Percentiles rank a stretch among this genome's conserved stretches.
phyloP scores from a whole-genome alignment of 2,329 filamentous ascomycete species.

The Monilinia laxa region DNA sequence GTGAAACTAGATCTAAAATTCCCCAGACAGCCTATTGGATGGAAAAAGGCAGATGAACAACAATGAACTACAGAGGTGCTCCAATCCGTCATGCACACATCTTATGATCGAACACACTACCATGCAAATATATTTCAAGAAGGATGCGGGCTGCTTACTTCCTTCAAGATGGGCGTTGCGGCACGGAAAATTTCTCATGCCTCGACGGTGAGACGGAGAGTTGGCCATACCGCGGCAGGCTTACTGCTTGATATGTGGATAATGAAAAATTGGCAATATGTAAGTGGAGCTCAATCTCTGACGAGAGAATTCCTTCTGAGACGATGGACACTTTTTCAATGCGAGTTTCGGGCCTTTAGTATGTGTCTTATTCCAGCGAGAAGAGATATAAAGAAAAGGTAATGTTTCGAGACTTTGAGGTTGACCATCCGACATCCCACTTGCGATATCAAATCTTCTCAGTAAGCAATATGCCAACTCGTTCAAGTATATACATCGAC shows the following conservation, averaged over 20 bases:
- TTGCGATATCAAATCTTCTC: neutral
- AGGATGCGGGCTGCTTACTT: slow-evolving; percentile 14
- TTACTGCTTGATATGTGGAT: slow-evolving; percentile 14
- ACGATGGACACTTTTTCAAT: neutral
- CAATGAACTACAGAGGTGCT: neutral
- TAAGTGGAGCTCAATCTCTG: slow-evolving; percentile 11
- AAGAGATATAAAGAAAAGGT: slow-evolving; percentile 6
- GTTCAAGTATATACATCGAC: slow-evolving; percentile 21
- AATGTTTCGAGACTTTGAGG: neutral
- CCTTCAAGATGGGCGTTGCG: neutral
- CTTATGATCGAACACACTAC: neutral
- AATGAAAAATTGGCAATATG: neutral
- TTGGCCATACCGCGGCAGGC: slow-evolving; percentile 20
- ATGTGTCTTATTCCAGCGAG: neutral
- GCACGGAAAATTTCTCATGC: slow-evolving; percentile 11
- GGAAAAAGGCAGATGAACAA: neutral
- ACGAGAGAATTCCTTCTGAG: slow-evolving; percentile 12
- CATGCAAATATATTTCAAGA: neutral
- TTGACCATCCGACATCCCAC: neutral
- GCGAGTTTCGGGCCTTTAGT: slow-evolving; percentile 2
- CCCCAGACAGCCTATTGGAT: neutral
- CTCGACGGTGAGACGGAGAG: slow-evolving; percentile 1
- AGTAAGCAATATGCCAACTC: slow-evolving; percentile 12
- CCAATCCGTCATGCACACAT: slow-evolving; percentile 8
- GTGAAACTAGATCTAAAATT: neutral